These are phyloP conservation scores for Benincasa hispida DNA, from an alignment of 306 rosid species.

Conservation along the genomic window DNA sequence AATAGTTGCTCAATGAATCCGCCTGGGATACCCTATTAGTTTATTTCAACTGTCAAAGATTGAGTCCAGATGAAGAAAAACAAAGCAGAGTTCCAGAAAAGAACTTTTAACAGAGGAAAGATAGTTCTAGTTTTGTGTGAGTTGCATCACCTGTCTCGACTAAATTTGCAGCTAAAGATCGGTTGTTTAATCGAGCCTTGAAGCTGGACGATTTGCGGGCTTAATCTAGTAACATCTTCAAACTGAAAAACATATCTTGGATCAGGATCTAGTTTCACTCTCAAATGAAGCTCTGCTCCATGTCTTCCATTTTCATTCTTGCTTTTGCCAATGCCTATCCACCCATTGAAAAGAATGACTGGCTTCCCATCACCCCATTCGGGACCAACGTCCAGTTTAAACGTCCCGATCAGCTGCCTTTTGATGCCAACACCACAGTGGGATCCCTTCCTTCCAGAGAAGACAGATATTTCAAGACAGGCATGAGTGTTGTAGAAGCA, in stretches of 20 bases:
- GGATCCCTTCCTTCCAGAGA: constrained; percentile 65
- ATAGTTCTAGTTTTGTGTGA: background rate
- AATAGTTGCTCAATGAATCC: constrained; percentile 63
- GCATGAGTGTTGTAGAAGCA: constrained; percentile 74
- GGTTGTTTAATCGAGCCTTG: constrained; percentile 82
- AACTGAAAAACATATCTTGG: constrained; percentile 85
- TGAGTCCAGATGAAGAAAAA: background rate
- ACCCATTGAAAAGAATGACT: constrained; percentile 64
- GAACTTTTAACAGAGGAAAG: background rate
- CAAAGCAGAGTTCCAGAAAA: background rate
- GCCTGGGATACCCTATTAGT: constrained; percentile 66
- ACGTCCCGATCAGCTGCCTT: constrained; percentile 79
- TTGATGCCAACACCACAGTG: constrained; percentile 67
- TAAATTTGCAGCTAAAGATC: constrained; percentile 85
- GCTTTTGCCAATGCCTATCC: constrained; percentile 70
- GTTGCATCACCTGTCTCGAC: constrained; percentile 67
- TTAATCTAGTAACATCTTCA: constrained; percentile 55
- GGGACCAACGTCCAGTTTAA: constrained; percentile 65
- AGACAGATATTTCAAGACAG: constrained; percentile 69
- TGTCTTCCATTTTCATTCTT: constrained; percentile 52
- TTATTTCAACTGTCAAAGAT: background rate
- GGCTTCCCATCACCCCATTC: constrained; percentile 81
- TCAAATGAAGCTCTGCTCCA: constrained; percentile 69
- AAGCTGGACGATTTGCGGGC: constrained; percentile 84
- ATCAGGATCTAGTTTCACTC: constrained; percentile 79